Conservation (phyloP, 164 flowering plant species). For the Sextonia rubra region DNA sequence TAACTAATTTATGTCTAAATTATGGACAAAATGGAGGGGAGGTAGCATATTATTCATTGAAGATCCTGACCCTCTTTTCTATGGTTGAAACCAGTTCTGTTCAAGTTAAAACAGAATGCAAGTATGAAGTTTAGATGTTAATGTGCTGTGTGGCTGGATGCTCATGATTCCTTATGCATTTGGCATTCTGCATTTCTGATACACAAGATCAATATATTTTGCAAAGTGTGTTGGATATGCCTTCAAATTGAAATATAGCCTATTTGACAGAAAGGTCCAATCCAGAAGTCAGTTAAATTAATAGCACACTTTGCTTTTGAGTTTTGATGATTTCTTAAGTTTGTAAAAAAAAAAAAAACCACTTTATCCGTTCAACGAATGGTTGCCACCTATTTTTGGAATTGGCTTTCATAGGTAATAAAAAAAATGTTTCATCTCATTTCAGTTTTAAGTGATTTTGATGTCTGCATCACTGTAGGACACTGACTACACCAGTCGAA, state of each 20-base stretch:
- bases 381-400: not conserved
- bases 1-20: no score
- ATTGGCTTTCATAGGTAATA: not conserved
- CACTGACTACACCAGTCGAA: constrained; percentile 58
- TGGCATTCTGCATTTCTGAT: not conserved
- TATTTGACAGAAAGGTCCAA: not conserved
- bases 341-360: no score
- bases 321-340: not conserved
- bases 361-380: not conserved
- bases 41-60: no score
- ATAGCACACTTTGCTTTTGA: not conserved
- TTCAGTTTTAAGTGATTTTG: constrained; percentile 5
- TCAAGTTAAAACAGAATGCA: no score
- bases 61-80: no score
- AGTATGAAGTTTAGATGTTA: no score
- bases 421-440: not conserved
- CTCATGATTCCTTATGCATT: not conserved
- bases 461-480: constrained; percentile 35
- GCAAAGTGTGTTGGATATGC: not conserved
- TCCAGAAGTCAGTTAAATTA: not conserved
- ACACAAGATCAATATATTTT: no score
- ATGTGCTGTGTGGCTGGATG: not conserved
- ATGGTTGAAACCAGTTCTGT: no score
- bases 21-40: no score
- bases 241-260: not conserved